Evolutionary conservation across 2,329 filamentous ascomycete species (phyloP), one percentile per base, ranked within the genome.

Genomic region (Xylariaceae sp.): DNA sequence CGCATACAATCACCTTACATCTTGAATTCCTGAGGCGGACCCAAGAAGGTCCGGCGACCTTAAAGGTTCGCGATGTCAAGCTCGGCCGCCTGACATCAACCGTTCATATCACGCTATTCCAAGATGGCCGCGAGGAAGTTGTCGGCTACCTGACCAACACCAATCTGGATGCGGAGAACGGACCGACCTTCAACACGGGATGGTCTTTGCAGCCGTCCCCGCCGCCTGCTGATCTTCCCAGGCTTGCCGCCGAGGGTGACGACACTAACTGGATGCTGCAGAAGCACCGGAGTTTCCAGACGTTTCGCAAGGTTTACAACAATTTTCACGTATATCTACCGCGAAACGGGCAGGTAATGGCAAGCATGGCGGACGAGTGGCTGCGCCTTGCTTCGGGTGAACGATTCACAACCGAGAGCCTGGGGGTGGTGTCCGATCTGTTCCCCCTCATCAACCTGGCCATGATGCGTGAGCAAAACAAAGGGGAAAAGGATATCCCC

Each of bases 71-170:
- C 19, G 67, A 71, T 26, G 41, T 68, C 52, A 74, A 74, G 57
- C 63, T 71, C 9, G 72, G 72, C 6, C 69, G 70, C 16, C 65
- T 67, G 57, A 73, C 69, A 20, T 72, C 71, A 20, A 73, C 70
- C n/a, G 56, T 74, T 6, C 71, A 71, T 37, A 45, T 72, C 23
- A 47, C 61, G 1, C 52, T 74, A 9, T 62, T 60, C 2, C 72
- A 74, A 46, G 62, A 64, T n/a, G 69, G 65, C 0, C 81, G 85
- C 50, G 80, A 85, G 62, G 87, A 86, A 68, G 80, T 89, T 20
- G 78, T 87, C 40, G 83, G 79, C 14, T 88, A 89, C 69, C 77
- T 88, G 58, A 89, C 86, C 6, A 81, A 89, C 59, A 80, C 81
- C 20, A 87, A 90, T 60, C 78, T 89, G 44, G 64, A 72, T 2